Evolutionary conservation across 1,284 basidiomycete species (phyloP).

Genomic region (Rhodotorula sp.): DNA sequence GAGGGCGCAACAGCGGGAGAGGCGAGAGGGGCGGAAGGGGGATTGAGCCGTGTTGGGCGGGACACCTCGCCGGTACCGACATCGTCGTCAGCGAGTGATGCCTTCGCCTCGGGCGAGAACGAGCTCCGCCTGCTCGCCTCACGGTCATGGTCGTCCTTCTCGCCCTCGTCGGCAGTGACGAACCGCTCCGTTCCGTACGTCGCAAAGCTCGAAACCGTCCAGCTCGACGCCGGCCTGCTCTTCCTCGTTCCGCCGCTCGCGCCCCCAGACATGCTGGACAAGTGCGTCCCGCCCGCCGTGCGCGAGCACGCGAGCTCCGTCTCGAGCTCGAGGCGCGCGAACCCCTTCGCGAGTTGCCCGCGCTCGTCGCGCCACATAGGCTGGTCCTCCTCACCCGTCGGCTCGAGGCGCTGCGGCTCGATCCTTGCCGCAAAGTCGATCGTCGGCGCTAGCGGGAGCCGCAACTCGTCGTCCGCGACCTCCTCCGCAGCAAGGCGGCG

Average conservation of each 20-base stretch:
- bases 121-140: not conserved
- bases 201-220: conserved; percentile 10
- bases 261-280: not conserved
- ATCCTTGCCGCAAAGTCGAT: not conserved
- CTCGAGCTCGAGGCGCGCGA: conserved; percentile 11
- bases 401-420: too few relatives aligned
- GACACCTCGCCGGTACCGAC: too few relatives aligned
- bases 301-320: not conserved
- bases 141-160: not conserved
- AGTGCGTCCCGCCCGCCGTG: not conserved
- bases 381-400: not conserved
- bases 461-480: conserved; percentile 1
- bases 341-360: too few relatives aligned
- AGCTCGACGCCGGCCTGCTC: not conserved
- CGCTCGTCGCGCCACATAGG: not conserved
- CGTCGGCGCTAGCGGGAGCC: not conserved
- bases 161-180: not conserved
- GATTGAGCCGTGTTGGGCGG: too few relatives aligned
- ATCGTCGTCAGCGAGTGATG: not conserved
- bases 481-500: not conserved
- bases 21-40: not conserved
- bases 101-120: not conserved
- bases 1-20: too few relatives aligned
- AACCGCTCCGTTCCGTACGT: conserved; percentile 13
- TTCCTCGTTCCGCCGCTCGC: too few relatives aligned